Evolutionary conservation across 2,329 filamentous ascomycete genomes (phyloP), one percentile per base, ranked within the genome.

Genomic region (Penicillium sp.): DNA sequence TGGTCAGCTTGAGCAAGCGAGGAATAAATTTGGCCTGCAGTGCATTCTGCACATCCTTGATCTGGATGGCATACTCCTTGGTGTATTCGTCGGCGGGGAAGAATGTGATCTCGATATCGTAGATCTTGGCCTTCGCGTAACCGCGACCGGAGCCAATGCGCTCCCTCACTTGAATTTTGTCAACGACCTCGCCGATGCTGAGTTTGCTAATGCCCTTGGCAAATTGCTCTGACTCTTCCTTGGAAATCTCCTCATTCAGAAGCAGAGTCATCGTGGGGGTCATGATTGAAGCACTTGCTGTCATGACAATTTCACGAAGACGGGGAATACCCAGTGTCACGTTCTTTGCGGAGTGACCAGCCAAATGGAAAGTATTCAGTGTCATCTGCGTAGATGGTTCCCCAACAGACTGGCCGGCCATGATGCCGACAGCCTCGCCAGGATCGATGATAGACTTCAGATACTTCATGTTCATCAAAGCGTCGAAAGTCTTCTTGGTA

Each of bases 341-440:
- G 78, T 98, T 98, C 76, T 96, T 97, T 19, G 93, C 85, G 14
- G 93, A 90, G 74, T 97, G 91, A 60, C 93, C 93, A 67, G 93
- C 93, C 79, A 98, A 87, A 78, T 98, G 93, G 80, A 98, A 98
- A 18, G 94, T 98, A 71, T 98, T 98, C 39, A 98, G 74, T 6
- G 94, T 98, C 94, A 98, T 98, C 67, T 98, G 93, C 8, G 93
- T 98, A 2, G 90, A 96, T 7, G 94, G 93, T 63, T 98, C 94
- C 62, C 93, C 93, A 28, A 98, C 83, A 20, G 91, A 97, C 68
- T 98, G 93, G 7, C 90, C 90, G 35, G 94, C 94, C 43, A 98
- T 87, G 48, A 98, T 94, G 52, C 93, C 93, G 17, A 98, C 90
- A 17, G 93, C 91, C 71, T 98, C 94, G 31, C 93, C 93, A 18